Evolutionary conservation across 208 protist species (phyloP).

Genomic region (Herpetomonas samuelpessoai): DNA sequence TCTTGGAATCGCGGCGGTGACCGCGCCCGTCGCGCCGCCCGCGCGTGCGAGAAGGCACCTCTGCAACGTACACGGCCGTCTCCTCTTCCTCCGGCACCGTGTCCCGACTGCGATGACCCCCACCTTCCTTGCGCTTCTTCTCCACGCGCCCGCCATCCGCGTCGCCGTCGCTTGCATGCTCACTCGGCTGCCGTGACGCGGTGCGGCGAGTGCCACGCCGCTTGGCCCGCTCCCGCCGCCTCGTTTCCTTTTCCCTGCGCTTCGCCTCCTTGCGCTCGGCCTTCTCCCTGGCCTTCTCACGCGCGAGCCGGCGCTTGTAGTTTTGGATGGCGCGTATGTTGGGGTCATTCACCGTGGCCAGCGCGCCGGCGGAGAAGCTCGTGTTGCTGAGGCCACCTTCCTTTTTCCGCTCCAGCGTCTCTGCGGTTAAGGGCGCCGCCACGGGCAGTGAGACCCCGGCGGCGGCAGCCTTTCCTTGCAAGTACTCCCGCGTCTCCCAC

Average conservation of each 20-base stretch:
- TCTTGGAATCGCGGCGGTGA: not conserved
- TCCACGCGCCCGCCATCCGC: no score
- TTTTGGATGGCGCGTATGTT: constrained; percentile 1
- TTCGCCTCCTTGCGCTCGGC: constrained; percentile 1
- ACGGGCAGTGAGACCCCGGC: not conserved
- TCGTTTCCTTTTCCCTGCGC: constrained; percentile 4
- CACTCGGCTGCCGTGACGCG: no score
- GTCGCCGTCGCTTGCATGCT: no score
- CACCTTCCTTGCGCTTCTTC: no score
- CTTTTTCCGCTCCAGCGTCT: not conserved
- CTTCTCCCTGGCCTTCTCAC: not conserved
- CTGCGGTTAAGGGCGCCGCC: constrained; percentile 4
- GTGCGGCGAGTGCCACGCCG: constrained; percentile 4
- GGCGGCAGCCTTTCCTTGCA: constrained; percentile 6
- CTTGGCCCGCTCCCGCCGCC: constrained; percentile 1
- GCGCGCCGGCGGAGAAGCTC: constrained; percentile 3
- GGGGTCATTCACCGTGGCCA: not conserved
- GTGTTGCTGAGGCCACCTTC: constrained; percentile 1
- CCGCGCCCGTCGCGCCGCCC: not conserved
- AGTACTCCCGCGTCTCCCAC: constrained; percentile 1
- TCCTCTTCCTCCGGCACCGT: not conserved
- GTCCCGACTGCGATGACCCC: no score
- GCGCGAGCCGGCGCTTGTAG: constrained; percentile 12
- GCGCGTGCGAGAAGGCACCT: not conserved
- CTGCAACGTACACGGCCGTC: not conserved